These are phyloP conservation scores for Colletotrichum abscissum DNA, from an alignment of 2,329 filamentous ascomycete species.

Conservation along the genomic window DNA sequence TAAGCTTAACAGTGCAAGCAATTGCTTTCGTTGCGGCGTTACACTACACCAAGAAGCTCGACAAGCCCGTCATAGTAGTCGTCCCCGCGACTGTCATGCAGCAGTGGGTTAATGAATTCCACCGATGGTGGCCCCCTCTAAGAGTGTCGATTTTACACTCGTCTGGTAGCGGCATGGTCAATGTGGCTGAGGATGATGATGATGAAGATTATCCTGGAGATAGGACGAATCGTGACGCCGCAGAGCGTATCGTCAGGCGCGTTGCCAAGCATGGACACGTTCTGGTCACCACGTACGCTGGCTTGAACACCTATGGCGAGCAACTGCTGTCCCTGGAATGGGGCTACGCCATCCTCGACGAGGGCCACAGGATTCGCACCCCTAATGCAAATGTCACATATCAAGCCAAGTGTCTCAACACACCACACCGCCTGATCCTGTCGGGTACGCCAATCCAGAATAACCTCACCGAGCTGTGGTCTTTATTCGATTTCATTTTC, in stretches of 20 bases:
- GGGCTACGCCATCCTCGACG: conserved; percentile 94
- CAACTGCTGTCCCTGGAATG: conserved; percentile 86
- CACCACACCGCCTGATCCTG: conserved; percentile 89
- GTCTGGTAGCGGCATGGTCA: conserved; percentile 96
- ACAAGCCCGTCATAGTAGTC: conserved; percentile 88
- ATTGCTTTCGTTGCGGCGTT: conserved; percentile 87
- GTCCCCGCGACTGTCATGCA: conserved; percentile 94
- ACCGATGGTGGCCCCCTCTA: conserved; percentile 99
- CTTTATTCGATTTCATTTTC: conserved; percentile 96
- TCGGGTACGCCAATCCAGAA: conserved; percentile 99
- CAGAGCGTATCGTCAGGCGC: conserved; percentile 82
- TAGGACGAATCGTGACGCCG: conserved; percentile 66
- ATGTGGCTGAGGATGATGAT: conserved; percentile 72
- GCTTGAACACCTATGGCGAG: conserved; percentile 91
- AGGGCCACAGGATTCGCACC: conserved; percentile 98
- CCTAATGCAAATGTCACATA: conserved; percentile 95
- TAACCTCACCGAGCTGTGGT: conserved; percentile 95
- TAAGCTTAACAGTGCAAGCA: conserved; percentile 56
- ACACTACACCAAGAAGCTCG: conserved; percentile 89
- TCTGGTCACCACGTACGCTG: conserved; percentile 94
- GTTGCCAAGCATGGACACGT: conserved; percentile 90
- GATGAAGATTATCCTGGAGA: conserved; percentile 51
- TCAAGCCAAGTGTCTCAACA: conserved; percentile 92
- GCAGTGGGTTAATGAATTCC: conserved; percentile 99
- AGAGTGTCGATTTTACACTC: conserved; percentile 95